These are phyloP conservation scores for Blastobotrys malaysiensis DNA, from an alignment of 1,139 yeast genomes.

Conservation along the genomic window DNA sequence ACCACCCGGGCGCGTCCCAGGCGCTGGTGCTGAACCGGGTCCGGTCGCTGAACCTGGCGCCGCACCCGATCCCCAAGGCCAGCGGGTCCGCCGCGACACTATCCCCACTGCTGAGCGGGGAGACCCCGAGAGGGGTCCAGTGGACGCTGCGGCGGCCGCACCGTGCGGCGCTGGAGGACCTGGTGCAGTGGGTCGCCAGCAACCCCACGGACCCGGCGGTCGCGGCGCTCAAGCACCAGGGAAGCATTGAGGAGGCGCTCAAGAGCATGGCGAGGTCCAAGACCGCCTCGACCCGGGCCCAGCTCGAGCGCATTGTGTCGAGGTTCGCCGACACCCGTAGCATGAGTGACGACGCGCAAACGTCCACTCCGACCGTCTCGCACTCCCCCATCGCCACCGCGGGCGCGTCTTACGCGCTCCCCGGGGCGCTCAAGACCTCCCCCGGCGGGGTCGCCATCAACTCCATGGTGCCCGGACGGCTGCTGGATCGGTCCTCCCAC, in stretches of 20 bases:
- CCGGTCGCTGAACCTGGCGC: conserved; percentile 39
- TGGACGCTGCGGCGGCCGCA: neutral
- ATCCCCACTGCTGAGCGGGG: conserved; percentile 11
- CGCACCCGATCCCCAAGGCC: conserved; percentile 10
- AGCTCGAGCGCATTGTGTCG: neutral
- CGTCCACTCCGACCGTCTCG: neutral
- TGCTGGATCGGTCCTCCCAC: conserved; percentile 12
- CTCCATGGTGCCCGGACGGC: conserved; percentile 14
- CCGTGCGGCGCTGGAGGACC: neutral
- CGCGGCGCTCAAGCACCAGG: neutral
- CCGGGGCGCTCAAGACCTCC: conserved; percentile 17
- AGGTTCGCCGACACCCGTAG: neutral
- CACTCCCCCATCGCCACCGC: conserved; percentile 20
- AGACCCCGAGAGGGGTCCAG: neutral
- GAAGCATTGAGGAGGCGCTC: too few species aligned
- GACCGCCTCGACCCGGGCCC: neutral
- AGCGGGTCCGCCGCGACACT: neutral
- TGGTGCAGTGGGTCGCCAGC: neutral
- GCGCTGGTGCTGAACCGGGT: conserved; percentile 44
- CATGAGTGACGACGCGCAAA: neutral
- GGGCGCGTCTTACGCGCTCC: conserved; percentile 20
- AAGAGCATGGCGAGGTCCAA: neutral
- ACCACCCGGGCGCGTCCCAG: conserved; percentile 43
- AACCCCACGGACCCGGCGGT: neutral
- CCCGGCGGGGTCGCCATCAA: conserved; percentile 14